Conservation (phyloP, 2,329 filamentous ascomycete species). For the Lasiodiplodia theobromae region DNA sequence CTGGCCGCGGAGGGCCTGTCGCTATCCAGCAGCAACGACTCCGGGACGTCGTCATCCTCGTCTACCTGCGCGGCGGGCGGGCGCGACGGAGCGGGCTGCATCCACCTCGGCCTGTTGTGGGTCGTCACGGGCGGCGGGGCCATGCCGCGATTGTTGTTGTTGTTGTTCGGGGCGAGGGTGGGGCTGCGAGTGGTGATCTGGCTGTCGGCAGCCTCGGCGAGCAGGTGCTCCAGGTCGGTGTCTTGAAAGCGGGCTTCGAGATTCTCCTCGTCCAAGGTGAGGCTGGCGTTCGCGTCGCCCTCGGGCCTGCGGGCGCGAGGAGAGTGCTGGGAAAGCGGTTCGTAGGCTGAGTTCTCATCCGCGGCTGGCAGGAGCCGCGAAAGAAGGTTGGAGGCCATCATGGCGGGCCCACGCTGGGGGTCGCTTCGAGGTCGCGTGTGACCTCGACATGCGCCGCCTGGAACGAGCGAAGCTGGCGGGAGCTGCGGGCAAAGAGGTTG, state of each 20-base stretch:
- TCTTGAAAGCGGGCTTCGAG: slow-evolving; percentile 60
- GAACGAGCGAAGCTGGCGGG: background rate
- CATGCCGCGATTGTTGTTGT: slow-evolving; percentile 32
- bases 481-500: too few relatives aligned
- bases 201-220: slow-evolving; percentile 59
- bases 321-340: slow-evolving; percentile 32
- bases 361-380: slow-evolving; percentile 60
- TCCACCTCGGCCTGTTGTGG: slow-evolving; percentile 27
- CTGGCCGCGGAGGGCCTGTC: slow-evolving; percentile 43
- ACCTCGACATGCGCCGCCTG: slow-evolving; percentile 2
- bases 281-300: slow-evolving; percentile 53
- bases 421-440: background rate
- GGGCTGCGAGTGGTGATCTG: slow-evolving; percentile 55
- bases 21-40: slow-evolving; percentile 67
- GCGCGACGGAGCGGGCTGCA: slow-evolving; percentile 33
- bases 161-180: slow-evolving; percentile 43
- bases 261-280: slow-evolving; percentile 60
- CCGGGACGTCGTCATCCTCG: slow-evolving; percentile 69
- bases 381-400: slow-evolving; percentile 61
- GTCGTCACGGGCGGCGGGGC: slow-evolving; percentile 9
- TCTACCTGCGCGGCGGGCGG: slow-evolving; percentile 41
- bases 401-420: slow-evolving; percentile 4
- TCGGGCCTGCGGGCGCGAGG: slow-evolving; percentile 37
- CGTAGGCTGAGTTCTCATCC: slow-evolving; percentile 56
- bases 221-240: slow-evolving; percentile 63